These are phyloP conservation scores for Trichoderma sp. DNA, from an alignment of 2,329 filamentous ascomycete species.

Conservation along the genomic window DNA sequence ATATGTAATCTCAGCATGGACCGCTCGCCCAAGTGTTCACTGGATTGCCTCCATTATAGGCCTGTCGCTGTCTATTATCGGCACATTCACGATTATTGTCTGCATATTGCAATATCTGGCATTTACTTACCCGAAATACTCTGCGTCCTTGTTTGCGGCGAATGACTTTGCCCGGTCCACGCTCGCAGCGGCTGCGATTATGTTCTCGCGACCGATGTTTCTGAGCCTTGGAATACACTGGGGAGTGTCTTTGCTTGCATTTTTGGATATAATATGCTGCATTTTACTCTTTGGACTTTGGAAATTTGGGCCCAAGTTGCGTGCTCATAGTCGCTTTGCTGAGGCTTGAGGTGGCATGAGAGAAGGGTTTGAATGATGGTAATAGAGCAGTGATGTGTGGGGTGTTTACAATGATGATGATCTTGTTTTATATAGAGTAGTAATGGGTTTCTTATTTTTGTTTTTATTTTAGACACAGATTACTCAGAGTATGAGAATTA, in stretches of 20 bases:
- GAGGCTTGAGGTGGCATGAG: too few relatives aligned
- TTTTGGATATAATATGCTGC: neutral
- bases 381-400: too few relatives aligned
- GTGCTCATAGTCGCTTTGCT: neutral
- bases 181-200: neutral
- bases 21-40: neutral
- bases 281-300: neutral
- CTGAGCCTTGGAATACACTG: neutral
- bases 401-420: too few relatives aligned
- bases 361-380: too few relatives aligned
- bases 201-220: slow-evolving; percentile 5
- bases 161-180: neutral
- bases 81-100: neutral
- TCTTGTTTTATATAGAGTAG: too few relatives aligned
- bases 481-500: too few relatives aligned
- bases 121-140: neutral
- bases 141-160: neutral
- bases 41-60: neutral
- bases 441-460: too few relatives aligned
- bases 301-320: neutral
- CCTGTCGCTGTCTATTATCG: neutral
- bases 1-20: neutral
- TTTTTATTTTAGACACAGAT: too few relatives aligned
- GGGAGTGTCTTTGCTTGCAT: neutral
- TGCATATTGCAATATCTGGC: neutral